A percentile compares a stretch with the other conserved stretches of the same genome.
Conservation (phyloP, 2,329 filamentous ascomycete genomes). For the Zymoseptoria brevis region DNA sequence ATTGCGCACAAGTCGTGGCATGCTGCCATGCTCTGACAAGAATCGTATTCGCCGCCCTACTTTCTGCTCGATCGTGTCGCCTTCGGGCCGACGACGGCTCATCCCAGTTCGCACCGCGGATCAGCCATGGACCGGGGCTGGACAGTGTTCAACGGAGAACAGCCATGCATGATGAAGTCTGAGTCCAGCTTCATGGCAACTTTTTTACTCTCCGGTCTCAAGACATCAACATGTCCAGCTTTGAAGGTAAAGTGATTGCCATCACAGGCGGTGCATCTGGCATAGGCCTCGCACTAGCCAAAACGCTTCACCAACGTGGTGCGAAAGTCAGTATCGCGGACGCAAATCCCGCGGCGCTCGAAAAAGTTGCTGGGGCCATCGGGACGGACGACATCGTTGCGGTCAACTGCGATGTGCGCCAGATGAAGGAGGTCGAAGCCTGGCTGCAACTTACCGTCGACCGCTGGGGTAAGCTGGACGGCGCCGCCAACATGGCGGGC, state of each 20-base stretch:
- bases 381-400: constrained; percentile 1
- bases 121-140: background rate
- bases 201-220: background rate
- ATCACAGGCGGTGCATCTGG: constrained; percentile 43
- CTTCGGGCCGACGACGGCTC: background rate
- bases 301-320: constrained; percentile 37
- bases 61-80: background rate
- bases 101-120: background rate
- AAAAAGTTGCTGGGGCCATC: constrained; percentile 16
- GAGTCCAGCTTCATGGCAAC: background rate
- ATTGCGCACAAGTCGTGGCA: background rate
- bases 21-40: background rate
- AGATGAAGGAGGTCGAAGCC: constrained; percentile 16
- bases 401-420: constrained; percentile 20
- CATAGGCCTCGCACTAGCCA: constrained; percentile 44
- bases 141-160: background rate
- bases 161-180: background rate
- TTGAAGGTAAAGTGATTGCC: constrained; percentile 37
- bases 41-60: background rate
- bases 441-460: constrained; percentile 27
- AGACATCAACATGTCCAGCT: background rate
- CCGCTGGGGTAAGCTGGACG: constrained; percentile 28
- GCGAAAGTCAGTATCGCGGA: constrained; percentile 43
- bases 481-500: constrained; percentile 36
- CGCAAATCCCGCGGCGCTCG: constrained; percentile 32